Conservation (phyloP, 2,329 filamentous ascomycete genomes). For the Thielaviopsis ethacetica region DNA sequence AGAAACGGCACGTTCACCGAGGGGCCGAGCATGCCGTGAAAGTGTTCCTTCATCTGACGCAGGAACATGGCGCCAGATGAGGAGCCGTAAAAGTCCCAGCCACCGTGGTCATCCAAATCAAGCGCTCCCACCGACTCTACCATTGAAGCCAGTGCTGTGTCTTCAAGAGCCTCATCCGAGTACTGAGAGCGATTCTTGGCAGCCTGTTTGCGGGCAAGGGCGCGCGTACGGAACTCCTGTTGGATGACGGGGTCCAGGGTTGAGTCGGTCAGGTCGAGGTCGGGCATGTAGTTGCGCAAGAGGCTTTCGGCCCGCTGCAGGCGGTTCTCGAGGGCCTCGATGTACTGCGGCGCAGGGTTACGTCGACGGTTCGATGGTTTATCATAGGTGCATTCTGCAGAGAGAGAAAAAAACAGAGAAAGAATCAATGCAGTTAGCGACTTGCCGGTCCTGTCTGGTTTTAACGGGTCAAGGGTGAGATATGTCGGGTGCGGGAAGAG, state of each 20-base stretch:
- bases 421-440: slow-evolving; percentile 12
- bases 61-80: slow-evolving; percentile 87
- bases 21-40: slow-evolving; percentile 58
- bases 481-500: slow-evolving; percentile 1
- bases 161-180: slow-evolving; percentile 32
- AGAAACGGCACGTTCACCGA: slow-evolving; percentile 44
- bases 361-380: slow-evolving; percentile 83
- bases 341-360: slow-evolving; percentile 83
- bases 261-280: slow-evolving; percentile 72
- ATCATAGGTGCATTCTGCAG: slow-evolving; percentile 79
- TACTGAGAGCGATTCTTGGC: slow-evolving; percentile 16
- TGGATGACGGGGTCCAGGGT: slow-evolving; percentile 62
- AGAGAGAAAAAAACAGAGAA: too few relatives aligned
- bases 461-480: neutral
- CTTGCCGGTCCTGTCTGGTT: neutral
- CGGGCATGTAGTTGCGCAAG: slow-evolving; percentile 63
- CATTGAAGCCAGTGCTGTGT: slow-evolving; percentile 78
- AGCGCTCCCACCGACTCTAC: slow-evolving; percentile 82
- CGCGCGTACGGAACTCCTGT: slow-evolving; percentile 46
- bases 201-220: slow-evolving; percentile 31
- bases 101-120: slow-evolving; percentile 77
- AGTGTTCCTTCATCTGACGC: slow-evolving; percentile 71
- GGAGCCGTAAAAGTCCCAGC: slow-evolving; percentile 89
- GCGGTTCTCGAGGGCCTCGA: slow-evolving; percentile 72
- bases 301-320: slow-evolving; percentile 70